Evolutionary conservation across 192 early-diverging fungal species (phyloP), one percentile per base, ranked within the genome.

Genomic region (Backusella parvicylindrica): DNA sequence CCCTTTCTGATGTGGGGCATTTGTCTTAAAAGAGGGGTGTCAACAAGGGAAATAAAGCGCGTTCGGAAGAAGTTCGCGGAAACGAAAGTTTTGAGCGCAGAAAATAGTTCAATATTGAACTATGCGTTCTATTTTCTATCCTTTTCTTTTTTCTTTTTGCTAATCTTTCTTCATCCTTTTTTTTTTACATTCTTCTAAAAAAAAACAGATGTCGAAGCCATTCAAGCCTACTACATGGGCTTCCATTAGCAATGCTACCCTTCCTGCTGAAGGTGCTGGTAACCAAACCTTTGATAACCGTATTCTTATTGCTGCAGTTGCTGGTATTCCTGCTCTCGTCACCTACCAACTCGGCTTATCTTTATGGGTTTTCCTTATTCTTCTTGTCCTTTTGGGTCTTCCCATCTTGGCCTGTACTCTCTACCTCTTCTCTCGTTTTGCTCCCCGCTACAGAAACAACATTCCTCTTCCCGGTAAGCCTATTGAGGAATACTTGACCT

Each of bases 401-500:
- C 92, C 94, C 56, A 85, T 91, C 68, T 92, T 96, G 72, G 93
- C 90, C 15, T 80, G 85, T 43, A 90, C 84, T 78, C 89, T 98
- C 64, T 76, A 91, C 63, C 78, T 83, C 68, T 90, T 84, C 79
- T 92, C 93, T 69, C 87, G 83, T 77, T 85, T 89, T 71, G 87
- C 91, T 31, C 77, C 87, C 16, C 86, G 90, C 38, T 84, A 89
- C 70, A 84, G 85, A 73, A 88, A 90, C 84, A 84, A 83, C 47
- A 91, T 88, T 71, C 87, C 87, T 77, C 88, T 97, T 40, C 95
- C 98, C 38, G 92, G 90, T 80, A 88, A 90, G 81, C 86, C 86
- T 53, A 70, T 97, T 53, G 95, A 96, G 85, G 87, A 91, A 31
- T 99, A 99, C 91, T 85, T 99, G 72, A 93, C 84, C 40, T 92